Evolutionary conservation across 2,329 filamentous ascomycete genomes (phyloP), one percentile per base, ranked within the genome.

Genomic region (Ceratocystis eucalypticola): DNA sequence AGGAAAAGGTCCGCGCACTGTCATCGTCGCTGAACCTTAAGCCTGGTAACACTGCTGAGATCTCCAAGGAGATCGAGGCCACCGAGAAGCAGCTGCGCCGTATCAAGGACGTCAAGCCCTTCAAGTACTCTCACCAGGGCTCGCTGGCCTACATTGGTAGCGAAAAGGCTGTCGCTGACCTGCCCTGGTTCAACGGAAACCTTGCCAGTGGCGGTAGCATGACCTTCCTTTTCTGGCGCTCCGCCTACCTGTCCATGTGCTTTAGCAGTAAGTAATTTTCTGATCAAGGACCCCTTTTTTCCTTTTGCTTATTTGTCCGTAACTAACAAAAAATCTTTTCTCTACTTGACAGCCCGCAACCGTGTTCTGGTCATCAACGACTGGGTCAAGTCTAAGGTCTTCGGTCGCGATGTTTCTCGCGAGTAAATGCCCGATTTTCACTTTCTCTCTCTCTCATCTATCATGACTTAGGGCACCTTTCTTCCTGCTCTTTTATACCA

Each of bases 241-340:
- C 89, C 74, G 94, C 93, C 66, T 99, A 99, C 77, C 81, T 99
- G 76, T 96, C 91, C 82, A 99, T 99, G 94, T 96, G 93, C 85
- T 99, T 99, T 78, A 97, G 92, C 86, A 92, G 91, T 94, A 84
- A 86, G 90, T 22, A 20, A 20, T 88, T 71, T 68, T 44, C 22
- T 62, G 37, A 41, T 12, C 37, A 3, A 41, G 37, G 15, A 1
- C 2, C 17, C 3, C 12, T 28, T 6, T 55, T 46, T 22, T 30
- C 37, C 8, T 22, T 46, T 68, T 50, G 67, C 17, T 59, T 25
- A 15, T 25, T 55, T 28, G 25, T 7, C 8, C 53, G 22, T 33
- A 17, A 15, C 22, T 33, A 12, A n/a, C 22, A 57, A 41, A 55
- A 48, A 63, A 3, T 33, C 65, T 55, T 46, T 64, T 44, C 44